Conservation (phyloP, 2,329 filamentous ascomycete species). For the Xylaria sp. region DNA sequence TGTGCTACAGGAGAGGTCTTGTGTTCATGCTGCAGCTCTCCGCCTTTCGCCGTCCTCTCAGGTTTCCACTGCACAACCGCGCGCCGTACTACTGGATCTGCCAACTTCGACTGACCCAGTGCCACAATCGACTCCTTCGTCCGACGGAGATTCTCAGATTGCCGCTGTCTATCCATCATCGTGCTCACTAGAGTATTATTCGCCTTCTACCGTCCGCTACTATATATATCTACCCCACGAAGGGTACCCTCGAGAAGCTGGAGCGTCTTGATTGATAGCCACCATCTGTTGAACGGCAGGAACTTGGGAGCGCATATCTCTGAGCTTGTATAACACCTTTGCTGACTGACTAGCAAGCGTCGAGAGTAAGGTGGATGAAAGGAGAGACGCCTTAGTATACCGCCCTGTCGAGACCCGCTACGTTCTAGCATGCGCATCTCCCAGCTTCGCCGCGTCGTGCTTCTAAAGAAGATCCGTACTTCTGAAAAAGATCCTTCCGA, state of each 20-base stretch:
- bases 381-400: slow-evolving; percentile 23
- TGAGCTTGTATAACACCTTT: slow-evolving; percentile 22
- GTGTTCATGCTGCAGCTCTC: slow-evolving; percentile 58
- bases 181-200: slow-evolving; percentile 38
- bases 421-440: slow-evolving; percentile 41
- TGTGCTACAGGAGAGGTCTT: slow-evolving; percentile 49
- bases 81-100: slow-evolving; percentile 61
- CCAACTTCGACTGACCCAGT: slow-evolving; percentile 59
- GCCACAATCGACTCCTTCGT: slow-evolving; percentile 64
- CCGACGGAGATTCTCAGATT: slow-evolving; percentile 56
- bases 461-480: slow-evolving; percentile 35
- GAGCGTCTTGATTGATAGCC: slow-evolving; percentile 36
- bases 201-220: slow-evolving; percentile 34
- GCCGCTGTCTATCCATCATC: slow-evolving; percentile 41
- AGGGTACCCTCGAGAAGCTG: slow-evolving; percentile 22
- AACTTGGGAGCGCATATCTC: slow-evolving; percentile 25
- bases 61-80: slow-evolving; percentile 57
- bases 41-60: slow-evolving; percentile 54
- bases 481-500: slow-evolving; percentile 36
- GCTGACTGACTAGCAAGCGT: slow-evolving; percentile 36
- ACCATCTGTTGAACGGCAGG: slow-evolving; percentile 26
- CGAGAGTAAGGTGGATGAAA: slow-evolving; percentile 27
- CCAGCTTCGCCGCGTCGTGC: slow-evolving; percentile 32
- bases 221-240: slow-evolving; percentile 43
- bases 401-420: slow-evolving; percentile 33